Percentiles rank a stretch among this genome's conserved stretches.
Evolutionary conservation across 2,329 filamentous ascomycete genomes (phyloP).

Genomic region (Diaporthe eres): DNA sequence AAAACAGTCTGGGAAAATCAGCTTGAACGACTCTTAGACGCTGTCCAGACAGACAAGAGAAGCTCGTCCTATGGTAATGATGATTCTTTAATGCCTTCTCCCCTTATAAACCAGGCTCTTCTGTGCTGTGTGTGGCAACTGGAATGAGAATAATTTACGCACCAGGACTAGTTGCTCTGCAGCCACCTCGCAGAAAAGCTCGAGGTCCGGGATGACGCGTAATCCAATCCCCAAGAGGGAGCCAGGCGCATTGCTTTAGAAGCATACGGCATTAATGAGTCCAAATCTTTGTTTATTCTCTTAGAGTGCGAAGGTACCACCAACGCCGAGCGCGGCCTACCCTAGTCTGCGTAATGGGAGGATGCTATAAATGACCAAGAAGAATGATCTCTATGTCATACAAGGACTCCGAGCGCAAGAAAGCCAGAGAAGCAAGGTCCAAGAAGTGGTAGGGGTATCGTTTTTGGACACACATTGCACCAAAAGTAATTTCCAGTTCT

Average conservation of each 20-base stretch:
- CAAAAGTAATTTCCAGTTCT: constrained; percentile 3
- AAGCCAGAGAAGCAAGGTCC: neutral
- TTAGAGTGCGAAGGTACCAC: neutral
- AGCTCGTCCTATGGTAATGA: too few species aligned
- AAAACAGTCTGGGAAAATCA: too few species aligned
- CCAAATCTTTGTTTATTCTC: neutral
- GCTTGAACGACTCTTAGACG: too few species aligned
- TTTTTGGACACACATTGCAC: constrained; percentile 8
- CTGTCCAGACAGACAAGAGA: too few species aligned
- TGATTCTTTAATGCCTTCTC: too few species aligned
- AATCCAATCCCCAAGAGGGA: too few species aligned
- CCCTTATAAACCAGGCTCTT: neutral
- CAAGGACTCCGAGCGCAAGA: neutral
- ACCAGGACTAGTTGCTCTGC: neutral
- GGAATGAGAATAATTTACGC: neutral
- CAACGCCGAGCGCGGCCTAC: neutral
- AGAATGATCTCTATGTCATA: neutral
- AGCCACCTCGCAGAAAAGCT: neutral
- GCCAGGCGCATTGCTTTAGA: neutral
- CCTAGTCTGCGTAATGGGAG: neutral
- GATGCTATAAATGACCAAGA: constrained; percentile 1
- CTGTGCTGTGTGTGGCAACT: neutral
- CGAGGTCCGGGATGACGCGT: neutral
- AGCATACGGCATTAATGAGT: neutral
- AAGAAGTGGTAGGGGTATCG: constrained; percentile 22